These are phyloP conservation scores for Avena sativa DNA, from an alignment of 176 grass and related monocot genomes.

Conservation along the genomic window DNA sequence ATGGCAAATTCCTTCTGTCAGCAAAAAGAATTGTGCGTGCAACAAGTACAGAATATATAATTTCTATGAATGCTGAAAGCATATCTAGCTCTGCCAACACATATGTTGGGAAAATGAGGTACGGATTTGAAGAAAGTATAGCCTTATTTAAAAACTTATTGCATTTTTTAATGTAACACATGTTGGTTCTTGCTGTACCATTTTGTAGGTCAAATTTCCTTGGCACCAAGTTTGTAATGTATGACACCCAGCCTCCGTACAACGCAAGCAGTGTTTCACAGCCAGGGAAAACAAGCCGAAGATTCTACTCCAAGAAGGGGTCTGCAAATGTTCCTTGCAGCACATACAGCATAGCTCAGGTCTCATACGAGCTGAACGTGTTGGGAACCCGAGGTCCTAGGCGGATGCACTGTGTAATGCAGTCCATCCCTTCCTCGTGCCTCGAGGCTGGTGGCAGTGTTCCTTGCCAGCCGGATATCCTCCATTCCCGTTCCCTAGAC, in stretches of 20 bases:
- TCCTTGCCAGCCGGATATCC: constrained; percentile 61
- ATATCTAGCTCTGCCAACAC: constrained; percentile 66
- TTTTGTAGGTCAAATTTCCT: constrained; percentile 83
- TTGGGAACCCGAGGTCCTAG: constrained; percentile 90
- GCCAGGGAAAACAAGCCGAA: constrained; percentile 55
- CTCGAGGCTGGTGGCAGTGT: constrained; percentile 68
- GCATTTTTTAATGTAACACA: constrained; percentile 33
- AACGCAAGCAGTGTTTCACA: constrained; percentile 40
- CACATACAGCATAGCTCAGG: constrained; percentile 67
- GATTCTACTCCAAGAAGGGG: constrained; percentile 70
- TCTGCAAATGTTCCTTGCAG: constrained; percentile 52
- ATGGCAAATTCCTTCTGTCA: constrained; percentile 91
- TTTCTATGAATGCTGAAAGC: constrained; percentile 68
- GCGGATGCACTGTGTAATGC: constrained; percentile 81
- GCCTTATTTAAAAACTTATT: constrained; percentile 28
- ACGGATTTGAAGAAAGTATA: constrained; percentile 13
- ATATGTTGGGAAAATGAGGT: constrained; percentile 89
- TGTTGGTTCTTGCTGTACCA: constrained; percentile 30
- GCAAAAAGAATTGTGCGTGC: constrained; percentile 73
- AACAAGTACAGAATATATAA: constrained; percentile 86
- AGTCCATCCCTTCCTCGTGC: constrained; percentile 75
- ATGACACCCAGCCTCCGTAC: constrained; percentile 63
- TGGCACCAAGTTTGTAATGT: constrained; percentile 84
- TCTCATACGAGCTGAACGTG: constrained; percentile 83
- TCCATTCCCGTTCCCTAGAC: constrained; percentile 37